Base-by-base conservation (phyloP, 1,284 basidiomycete genomes). In the Veloboletus limbatus region DNA sequence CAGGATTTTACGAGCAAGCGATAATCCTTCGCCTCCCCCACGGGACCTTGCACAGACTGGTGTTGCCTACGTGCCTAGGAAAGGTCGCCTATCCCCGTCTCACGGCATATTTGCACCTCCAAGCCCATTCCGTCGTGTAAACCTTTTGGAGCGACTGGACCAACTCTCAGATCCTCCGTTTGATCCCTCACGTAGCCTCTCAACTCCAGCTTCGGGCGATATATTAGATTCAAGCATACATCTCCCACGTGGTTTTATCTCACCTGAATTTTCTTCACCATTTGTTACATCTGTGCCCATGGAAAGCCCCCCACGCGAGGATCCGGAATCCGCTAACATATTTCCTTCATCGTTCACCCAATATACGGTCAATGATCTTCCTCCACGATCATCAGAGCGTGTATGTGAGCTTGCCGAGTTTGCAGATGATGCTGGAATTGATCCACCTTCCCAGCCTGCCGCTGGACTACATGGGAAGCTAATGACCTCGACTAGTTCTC, bases 21-120 rank as follows among this genome's bases (percentile, higher is more conserved):
- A 78, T 55, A 88, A 88, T 55, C 85, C 86, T 13, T 88, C 85
- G 16, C 86, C 85, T 20, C 86, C 86, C 14, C 85, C 86, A 16
- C 68, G 63, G 43, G 63, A 69, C 45, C 60, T 67, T 32, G 54
- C 54, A 21, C 40, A 56, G 25, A 42, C 57, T 34, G 51, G 52
- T 17, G 47, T 51, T 6, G 38, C 51, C 45, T 51, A 59, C 37
- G 32, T 46, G 4, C 45, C 51, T 27, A 52, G 47, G 43, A 53
- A 53, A 47, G 53, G 51, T 3, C 48, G 52, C 11, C 58, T 39
- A 26, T 60, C 54, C 32, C 50, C 54, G 4, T 30, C 49, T 3
- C 33, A 39, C 27, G 47, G 28, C 27, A 24, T 56, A 31, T 58
- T 53, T 6, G 39, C 38, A 24, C 63, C 62, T 46, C 60, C 58